Percentiles rank a stretch among this genome's conserved stretches.
phyloP scores from a whole-genome alignment of 2,329 filamentous ascomycete genomes.

The Celoporthe dispersa region DNA sequence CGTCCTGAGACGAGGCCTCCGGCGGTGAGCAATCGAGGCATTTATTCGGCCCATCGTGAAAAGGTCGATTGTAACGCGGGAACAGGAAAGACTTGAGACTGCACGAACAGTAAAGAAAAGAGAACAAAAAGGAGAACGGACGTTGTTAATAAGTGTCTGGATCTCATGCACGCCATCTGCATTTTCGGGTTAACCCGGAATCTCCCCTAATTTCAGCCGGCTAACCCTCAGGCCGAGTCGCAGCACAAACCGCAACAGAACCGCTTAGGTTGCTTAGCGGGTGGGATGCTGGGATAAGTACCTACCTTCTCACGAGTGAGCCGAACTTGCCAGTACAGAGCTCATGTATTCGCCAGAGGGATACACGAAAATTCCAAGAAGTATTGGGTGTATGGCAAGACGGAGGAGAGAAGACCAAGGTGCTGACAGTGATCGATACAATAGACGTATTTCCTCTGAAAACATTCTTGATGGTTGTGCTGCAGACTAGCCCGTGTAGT shows the following conservation, averaged over 20 bases:
- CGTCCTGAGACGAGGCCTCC: neutral
- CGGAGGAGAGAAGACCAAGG: too few species aligned
- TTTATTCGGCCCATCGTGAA: neutral
- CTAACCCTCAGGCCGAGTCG: neutral
- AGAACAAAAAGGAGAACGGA: neutral
- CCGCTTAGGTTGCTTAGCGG: neutral
- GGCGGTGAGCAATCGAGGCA: constrained; percentile 1
- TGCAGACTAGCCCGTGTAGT: too few species aligned
- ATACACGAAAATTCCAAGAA: neutral
- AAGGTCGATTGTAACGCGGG: neutral
- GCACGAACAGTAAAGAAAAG: too few species aligned
- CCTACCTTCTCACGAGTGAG: neutral
- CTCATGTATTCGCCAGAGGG: neutral
- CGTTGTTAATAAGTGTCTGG: constrained; percentile 3
- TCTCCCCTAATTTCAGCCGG: neutral
- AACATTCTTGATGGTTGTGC: too few species aligned
- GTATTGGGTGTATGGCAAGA: too few species aligned
- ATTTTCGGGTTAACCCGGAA: constrained; percentile 10
- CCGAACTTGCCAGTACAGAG: neutral
- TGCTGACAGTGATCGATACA: too few species aligned
- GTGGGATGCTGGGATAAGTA: neutral
- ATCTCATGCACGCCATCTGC: neutral
- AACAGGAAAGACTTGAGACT: neutral
- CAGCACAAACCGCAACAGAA: neutral
- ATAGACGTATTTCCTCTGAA: too few species aligned